Evolutionary conservation across 257 asterid genomes (phyloP).

Genomic region (Buddleja alternifolia): DNA sequence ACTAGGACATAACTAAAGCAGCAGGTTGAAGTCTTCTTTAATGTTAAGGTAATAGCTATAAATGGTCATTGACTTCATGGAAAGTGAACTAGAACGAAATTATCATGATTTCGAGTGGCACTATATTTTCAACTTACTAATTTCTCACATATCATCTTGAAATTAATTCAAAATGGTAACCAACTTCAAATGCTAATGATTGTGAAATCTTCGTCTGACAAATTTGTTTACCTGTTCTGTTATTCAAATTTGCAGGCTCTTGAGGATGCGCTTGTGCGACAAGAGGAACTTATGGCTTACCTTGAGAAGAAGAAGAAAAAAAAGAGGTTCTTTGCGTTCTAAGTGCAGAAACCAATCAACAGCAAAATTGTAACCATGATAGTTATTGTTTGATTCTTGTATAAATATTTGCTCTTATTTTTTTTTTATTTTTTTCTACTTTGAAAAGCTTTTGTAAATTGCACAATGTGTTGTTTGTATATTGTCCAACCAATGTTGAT

Average conservation of each 20-base stretch:
- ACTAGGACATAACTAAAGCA: too few species aligned
- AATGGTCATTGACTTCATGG: too few species aligned
- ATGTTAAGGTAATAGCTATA: too few species aligned
- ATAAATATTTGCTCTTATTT: constrained; percentile 32
- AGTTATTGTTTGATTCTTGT: constrained; percentile 22
- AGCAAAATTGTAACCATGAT: constrained; percentile 5
- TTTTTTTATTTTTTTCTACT: background rate
- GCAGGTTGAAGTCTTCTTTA: too few species aligned
- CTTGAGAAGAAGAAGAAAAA: constrained; percentile 78
- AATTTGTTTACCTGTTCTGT: too few species aligned
- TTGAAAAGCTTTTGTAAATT: constrained; percentile 35
- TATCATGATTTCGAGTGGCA: too few species aligned
- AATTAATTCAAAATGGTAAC: background rate
- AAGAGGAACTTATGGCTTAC: constrained; percentile 63
- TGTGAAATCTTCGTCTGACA: too few species aligned
- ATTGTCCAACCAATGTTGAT: constrained; percentile 4
- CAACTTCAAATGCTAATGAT: background rate
- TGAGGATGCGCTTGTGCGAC: constrained; percentile 63
- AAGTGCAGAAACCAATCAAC: constrained; percentile 11
- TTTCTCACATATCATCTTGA: too few species aligned
- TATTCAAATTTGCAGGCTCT: constrained; percentile 51
- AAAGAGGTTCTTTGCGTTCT: constrained; percentile 61
- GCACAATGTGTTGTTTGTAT: constrained; percentile 33
- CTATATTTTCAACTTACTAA: too few species aligned
- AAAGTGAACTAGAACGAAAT: too few species aligned